Evolutionary conservation across 2,329 filamentous ascomycete genomes (phyloP).

Genomic region (Erysiphe pulchra): DNA sequence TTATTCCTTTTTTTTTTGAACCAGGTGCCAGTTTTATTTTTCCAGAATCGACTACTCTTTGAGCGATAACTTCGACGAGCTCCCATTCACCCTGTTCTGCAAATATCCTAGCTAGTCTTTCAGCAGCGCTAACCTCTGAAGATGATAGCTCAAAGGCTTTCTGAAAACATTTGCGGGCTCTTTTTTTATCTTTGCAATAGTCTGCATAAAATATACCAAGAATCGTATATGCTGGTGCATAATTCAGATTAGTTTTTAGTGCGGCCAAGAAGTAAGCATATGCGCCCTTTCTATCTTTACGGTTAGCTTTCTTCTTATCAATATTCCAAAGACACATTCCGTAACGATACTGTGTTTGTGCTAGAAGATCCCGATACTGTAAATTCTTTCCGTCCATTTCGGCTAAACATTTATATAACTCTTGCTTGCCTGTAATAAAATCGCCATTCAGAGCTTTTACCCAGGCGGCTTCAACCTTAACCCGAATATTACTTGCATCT

Average conservation of each 20-base stretch:
- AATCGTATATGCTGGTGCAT: slow-evolving; percentile 74
- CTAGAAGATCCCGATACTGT: slow-evolving; percentile 43
- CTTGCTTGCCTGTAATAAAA: slow-evolving; percentile 36
- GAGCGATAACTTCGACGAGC: slow-evolving; percentile 74
- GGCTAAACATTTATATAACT: slow-evolving; percentile 44
- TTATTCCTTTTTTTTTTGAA: slow-evolving; percentile 76
- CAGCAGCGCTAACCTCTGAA: slow-evolving; percentile 64
- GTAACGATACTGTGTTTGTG: slow-evolving; percentile 66
- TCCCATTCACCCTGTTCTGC: slow-evolving; percentile 90
- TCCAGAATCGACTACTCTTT: slow-evolving; percentile 81
- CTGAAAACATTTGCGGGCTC: slow-evolving; percentile 80
- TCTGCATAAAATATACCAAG: slow-evolving; percentile 80
- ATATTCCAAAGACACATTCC: slow-evolving; percentile 72
- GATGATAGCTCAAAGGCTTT: slow-evolving; percentile 86
- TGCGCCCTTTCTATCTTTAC: slow-evolving; percentile 58
- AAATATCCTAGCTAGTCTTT: slow-evolving; percentile 64
- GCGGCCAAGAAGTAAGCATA: slow-evolving; percentile 66
- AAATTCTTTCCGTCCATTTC: slow-evolving; percentile 35
- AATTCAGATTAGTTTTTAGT: slow-evolving; percentile 66
- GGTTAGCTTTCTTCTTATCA: slow-evolving; percentile 44
- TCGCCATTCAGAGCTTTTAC: slow-evolving; percentile 66
- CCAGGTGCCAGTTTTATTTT: slow-evolving; percentile 75
- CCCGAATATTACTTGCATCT: slow-evolving; percentile 48
- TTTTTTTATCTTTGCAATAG: slow-evolving; percentile 63
- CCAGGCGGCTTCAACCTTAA: slow-evolving; percentile 78